These are phyloP conservation scores for Suillus variegatus DNA, from an alignment of 768 basidiomycete species.

Conservation along the genomic window DNA sequence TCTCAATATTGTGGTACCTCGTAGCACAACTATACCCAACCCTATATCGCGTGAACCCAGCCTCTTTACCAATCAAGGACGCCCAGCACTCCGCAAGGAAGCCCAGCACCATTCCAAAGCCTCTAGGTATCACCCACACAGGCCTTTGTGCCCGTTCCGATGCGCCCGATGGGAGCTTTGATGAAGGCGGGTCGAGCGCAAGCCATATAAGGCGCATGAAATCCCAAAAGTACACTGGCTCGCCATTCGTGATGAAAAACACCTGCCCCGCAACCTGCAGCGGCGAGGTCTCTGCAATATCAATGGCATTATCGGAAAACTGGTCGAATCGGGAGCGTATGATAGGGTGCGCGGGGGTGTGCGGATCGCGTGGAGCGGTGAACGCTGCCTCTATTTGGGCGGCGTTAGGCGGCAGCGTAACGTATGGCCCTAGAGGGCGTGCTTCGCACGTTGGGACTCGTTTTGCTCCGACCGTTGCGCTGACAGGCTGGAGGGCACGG, in stretches of 20 bases:
- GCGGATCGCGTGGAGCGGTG: constrained; percentile 42
- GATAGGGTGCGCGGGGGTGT: constrained; percentile 49
- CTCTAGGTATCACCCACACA: constrained; percentile 53
- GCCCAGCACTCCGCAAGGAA: constrained; percentile 71
- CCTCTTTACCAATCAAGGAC: constrained; percentile 74
- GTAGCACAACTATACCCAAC: constrained; percentile 78
- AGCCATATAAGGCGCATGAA: constrained; percentile 82
- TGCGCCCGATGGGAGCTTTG: constrained; percentile 40
- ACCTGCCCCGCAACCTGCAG: constrained; percentile 88
- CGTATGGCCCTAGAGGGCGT: constrained; percentile 82
- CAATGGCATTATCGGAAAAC: constrained; percentile 60
- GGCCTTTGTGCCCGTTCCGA: constrained; percentile 39
- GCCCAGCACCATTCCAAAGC: constrained; percentile 72
- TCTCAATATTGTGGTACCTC: constrained; percentile 94
- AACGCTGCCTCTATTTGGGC: constrained; percentile 59
- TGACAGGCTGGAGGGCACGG: constrained; percentile 59
- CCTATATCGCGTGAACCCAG: constrained; percentile 84
- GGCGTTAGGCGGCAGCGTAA: constrained; percentile 60
- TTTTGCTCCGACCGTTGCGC: constrained; percentile 61
- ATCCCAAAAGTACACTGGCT: constrained; percentile 97
- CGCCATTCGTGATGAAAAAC: constrained; percentile 97
- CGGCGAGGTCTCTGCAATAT: constrained; percentile 51
- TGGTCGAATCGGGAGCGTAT: constrained; percentile 83
- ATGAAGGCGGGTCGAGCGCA: constrained; percentile 52
- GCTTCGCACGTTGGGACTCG: constrained; percentile 79